These are phyloP conservation scores for Heritiera fomes DNA, from an alignment of 345 rosid species.

Conservation along the genomic window DNA sequence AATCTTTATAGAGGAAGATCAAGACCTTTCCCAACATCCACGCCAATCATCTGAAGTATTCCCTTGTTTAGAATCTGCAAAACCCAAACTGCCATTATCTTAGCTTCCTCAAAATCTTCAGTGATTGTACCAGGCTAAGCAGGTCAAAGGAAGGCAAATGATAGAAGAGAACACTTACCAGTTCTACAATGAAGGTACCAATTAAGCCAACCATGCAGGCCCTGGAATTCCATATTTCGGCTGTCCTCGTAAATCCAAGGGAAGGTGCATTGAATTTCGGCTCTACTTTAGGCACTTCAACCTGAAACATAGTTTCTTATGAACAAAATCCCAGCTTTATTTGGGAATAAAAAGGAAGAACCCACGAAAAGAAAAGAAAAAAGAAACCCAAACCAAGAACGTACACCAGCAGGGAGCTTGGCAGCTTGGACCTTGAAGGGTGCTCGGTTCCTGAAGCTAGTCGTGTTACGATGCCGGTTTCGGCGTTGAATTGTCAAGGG, in stretches of 20 bases:
- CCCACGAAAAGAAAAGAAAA: neutral
- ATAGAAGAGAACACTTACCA: constrained; percentile 36
- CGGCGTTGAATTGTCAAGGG: constrained; percentile 23
- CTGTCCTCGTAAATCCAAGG: constrained; percentile 77
- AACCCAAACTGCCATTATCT: neutral
- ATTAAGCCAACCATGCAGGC: constrained; percentile 91
- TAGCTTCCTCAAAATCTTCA: neutral
- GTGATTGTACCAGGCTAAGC: neutral
- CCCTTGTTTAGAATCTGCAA: constrained; percentile 74
- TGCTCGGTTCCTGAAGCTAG: constrained; percentile 26
- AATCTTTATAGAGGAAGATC: constrained; percentile 68
- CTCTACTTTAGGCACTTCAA: constrained; percentile 68
- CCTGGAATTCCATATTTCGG: constrained; percentile 90
- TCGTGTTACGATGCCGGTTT: constrained; percentile 17
- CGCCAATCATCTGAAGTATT: constrained; percentile 68
- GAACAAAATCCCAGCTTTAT: neutral
- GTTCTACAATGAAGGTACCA: constrained; percentile 65
- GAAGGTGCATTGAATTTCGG: constrained; percentile 67
- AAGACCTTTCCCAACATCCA: constrained; percentile 85
- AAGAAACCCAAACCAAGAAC: neutral
- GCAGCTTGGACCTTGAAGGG: constrained; percentile 53
- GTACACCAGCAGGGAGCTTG: constrained; percentile 67
- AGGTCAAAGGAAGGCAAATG: neutral
- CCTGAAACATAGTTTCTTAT: constrained; percentile 29
- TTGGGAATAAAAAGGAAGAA: neutral